Evolutionary conservation across 2,329 filamentous ascomycete species (phyloP).

Genomic region (Conoideocrella luteorostrata): DNA sequence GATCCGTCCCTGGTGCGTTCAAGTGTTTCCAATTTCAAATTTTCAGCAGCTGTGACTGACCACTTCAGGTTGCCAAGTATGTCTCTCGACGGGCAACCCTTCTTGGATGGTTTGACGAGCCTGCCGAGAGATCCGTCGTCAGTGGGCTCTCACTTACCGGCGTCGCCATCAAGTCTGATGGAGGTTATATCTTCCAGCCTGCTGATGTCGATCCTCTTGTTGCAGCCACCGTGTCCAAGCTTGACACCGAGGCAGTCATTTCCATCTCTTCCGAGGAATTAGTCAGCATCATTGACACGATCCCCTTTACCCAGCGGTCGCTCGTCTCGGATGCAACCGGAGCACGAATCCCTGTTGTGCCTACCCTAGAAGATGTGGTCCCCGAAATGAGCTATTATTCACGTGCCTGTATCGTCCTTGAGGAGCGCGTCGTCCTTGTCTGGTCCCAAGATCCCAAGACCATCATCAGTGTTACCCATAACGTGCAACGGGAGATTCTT

Average conservation of each 20-base stretch:
- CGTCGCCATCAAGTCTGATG: constrained; percentile 18
- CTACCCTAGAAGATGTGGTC: constrained; percentile 14
- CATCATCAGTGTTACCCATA: constrained; percentile 18
- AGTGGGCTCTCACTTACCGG: constrained; percentile 20
- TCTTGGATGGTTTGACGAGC: constrained; percentile 21
- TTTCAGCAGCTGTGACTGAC: neutral
- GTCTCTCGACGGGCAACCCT: constrained; percentile 19
- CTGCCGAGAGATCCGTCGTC: constrained; percentile 13
- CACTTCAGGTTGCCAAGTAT: constrained; percentile 18
- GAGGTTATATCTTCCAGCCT: constrained; percentile 15
- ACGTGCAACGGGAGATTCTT: constrained; percentile 19
- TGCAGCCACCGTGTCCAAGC: constrained; percentile 13
- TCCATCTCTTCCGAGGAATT: constrained; percentile 20
- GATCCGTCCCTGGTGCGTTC: neutral
- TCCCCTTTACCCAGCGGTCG: constrained; percentile 14
- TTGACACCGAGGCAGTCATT: constrained; percentile 16
- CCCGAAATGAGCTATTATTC: constrained; percentile 11
- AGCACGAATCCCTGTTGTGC: constrained; percentile 17
- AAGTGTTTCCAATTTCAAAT: neutral
- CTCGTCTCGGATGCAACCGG: constrained; percentile 17
- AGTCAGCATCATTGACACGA: constrained; percentile 14
- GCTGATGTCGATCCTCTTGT: constrained; percentile 17
- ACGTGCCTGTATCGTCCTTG: constrained; percentile 15
- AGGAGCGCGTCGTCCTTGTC: constrained; percentile 17
- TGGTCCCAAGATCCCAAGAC: constrained; percentile 18